Base-by-base conservation (phyloP, 176 grass and related monocot genomes). In the Dactylis glomerata region DNA sequence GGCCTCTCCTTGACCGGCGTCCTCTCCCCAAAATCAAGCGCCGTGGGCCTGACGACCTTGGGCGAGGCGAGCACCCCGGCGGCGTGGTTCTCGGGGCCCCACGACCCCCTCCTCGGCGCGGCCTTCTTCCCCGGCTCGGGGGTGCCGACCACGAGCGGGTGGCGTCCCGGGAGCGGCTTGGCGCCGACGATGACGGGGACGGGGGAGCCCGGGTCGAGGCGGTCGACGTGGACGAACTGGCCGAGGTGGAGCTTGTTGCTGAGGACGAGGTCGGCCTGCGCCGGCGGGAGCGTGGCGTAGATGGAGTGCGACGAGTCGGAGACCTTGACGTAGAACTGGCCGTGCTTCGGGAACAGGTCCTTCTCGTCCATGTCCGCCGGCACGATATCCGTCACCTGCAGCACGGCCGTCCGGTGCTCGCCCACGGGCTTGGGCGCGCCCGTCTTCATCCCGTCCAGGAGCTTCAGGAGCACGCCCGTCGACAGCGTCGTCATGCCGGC, bases 311-410 rank as follows among this genome's bases (percentile, higher is more conserved):
- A 86, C 45, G 88, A 95, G 63, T 96, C 93, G 1, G 91, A 96
- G 68, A 99, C 75, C 85, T 99, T 99, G 85, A 99, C 71, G 81
- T 96, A 96, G 89, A 99, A 96, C 40, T 51, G 12, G 57, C 93
- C 93, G 52, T 95, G 96, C 68, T 81, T 89, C 1, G 96, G 96
- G 73, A 82, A 95, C 6, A 96, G 89, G 47, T 93, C 96, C 86
- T 92, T 94, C 64, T 99, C 93, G 73, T 99, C 91, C 15, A 99
- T 84, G 64, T 96, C 96, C 32, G 88, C 91, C 1, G 96, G 96
- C 63, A 99, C 87, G 77, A 99, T 99, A 89, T 99, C 93, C 6
- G 93, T 99, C 22, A 99, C 89, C 91, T 99, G 93, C 44, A 96
- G 52, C 19, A 88, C 83, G 13, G 93, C 91, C 23, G 86, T 89